phyloP scores from a whole-genome alignment of 345 rosid genomes.

The Sisymbrium altissimum region DNA sequence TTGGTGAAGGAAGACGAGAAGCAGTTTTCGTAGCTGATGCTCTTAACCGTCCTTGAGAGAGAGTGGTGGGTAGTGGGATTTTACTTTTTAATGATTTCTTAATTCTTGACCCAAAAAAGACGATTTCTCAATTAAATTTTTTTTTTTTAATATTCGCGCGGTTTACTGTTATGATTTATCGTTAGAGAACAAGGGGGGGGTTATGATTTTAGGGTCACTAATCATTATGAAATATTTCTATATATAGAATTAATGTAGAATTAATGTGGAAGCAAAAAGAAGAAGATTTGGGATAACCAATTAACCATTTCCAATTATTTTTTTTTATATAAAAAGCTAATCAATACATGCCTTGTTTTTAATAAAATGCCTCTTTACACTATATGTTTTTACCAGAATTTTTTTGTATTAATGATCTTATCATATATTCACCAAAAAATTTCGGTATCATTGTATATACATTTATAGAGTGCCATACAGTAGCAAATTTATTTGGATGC shows the following conservation, averaged over 20 bases:
- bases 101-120: too few species aligned
- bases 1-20: slow-evolving; percentile 48
- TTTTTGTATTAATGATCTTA: neutral
- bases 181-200: neutral
- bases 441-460: too few species aligned
- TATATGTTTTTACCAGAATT: neutral
- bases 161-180: neutral
- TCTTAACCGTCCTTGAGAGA: slow-evolving; percentile 35
- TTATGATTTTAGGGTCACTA: slow-evolving; percentile 1
- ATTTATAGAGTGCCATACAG: too few species aligned
- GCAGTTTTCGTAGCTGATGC: slow-evolving; percentile 52
- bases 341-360: neutral
- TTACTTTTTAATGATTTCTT: neutral
- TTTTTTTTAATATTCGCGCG: too few species aligned
- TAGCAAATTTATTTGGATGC: too few species aligned
- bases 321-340: neutral
- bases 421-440: too few species aligned
- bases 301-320: neutral
- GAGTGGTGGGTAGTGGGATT: slow-evolving; percentile 24
- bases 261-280: neutral
- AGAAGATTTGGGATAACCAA: neutral
- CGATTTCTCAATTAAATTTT: too few species aligned
- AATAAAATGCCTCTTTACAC: neutral
- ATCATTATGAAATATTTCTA: neutral
- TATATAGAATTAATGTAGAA: neutral